A percentile compares a stretch with the other conserved stretches of the same genome.
These are phyloP conservation scores for Dictyostelium discoideum DNA, from an alignment of 78 protist species.

Conservation along the genomic window DNA sequence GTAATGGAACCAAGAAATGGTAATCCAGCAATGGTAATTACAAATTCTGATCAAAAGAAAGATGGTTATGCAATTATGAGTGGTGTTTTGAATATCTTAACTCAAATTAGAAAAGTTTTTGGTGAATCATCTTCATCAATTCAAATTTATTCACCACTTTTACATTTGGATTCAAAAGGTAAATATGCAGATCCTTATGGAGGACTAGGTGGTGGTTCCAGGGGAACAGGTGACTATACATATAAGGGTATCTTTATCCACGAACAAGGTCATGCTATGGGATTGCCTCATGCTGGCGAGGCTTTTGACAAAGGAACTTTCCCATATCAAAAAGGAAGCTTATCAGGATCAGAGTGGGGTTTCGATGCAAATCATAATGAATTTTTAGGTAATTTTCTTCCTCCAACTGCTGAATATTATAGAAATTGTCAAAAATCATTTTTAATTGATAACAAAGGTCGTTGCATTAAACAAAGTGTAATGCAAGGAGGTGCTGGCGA, in stretches of 20 bases:
- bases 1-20: neutral
- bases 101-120: neutral
- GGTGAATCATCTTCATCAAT: constrained; percentile 1
- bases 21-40: neutral
- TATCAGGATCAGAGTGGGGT: constrained; percentile 46
- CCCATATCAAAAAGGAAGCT: constrained; percentile 26
- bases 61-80: constrained; percentile 16
- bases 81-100: neutral
- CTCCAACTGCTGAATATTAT: neutral
- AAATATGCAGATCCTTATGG: constrained; percentile 13
- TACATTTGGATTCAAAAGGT: neutral
- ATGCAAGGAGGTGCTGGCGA: constrained; percentile 60
- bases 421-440: neutral
- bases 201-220: constrained; percentile 15
- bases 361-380: constrained; percentile 13
- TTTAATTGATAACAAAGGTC: neutral
- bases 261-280: constrained; percentile 56
- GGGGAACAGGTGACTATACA: constrained; percentile 24
- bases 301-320: neutral
- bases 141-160: constrained; percentile 10
- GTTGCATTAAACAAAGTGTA: constrained; percentile 29
- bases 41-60: neutral
- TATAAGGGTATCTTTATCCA: constrained; percentile 31
- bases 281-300: constrained; percentile 32
- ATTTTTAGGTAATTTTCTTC: constrained; percentile 16